Conservation (phyloP, 148 eudicot genomes). For the Camellia lanceoleosa region DNA sequence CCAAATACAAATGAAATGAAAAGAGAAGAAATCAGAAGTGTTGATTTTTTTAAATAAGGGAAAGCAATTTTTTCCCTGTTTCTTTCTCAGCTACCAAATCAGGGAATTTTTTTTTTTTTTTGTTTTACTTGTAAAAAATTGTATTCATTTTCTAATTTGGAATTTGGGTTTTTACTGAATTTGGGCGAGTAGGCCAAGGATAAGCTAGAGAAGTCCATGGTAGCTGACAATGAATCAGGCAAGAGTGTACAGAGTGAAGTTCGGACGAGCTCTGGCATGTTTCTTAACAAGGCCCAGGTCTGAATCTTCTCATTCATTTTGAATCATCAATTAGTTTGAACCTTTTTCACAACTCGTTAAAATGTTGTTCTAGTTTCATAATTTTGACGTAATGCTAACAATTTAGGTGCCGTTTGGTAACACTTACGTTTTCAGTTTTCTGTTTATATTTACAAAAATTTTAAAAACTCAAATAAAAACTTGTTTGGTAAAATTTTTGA, state of each 20-base stretch:
- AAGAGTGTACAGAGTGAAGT: constrained; percentile 65
- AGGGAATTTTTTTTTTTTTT: neutral
- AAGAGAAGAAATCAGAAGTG: too few species aligned
- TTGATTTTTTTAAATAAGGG: too few species aligned
- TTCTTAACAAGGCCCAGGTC: constrained; percentile 68
- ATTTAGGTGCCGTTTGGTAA: too few species aligned
- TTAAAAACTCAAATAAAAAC: too few species aligned
- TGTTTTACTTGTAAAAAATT: neutral
- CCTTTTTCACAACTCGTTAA: neutral
- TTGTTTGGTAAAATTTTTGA: too few species aligned
- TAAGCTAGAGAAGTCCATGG: constrained; percentile 83
- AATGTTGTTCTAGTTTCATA: neutral
- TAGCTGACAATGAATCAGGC: constrained; percentile 80
- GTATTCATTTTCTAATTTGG: neutral
- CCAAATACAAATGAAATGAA: too few species aligned
- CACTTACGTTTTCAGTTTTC: too few species aligned
- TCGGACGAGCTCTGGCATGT: constrained; percentile 89
- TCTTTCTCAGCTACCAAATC: neutral
- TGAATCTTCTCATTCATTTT: neutral
- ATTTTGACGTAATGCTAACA: neutral
- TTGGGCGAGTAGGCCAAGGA: constrained; percentile 59
- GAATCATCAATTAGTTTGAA: neutral
- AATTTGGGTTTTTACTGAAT: constrained; percentile 8
- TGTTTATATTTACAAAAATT: too few species aligned
- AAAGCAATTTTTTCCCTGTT: neutral